Evolutionary conservation across 805 yeast genomes (phyloP).

Genomic region (Grigorovia humatica): DNA sequence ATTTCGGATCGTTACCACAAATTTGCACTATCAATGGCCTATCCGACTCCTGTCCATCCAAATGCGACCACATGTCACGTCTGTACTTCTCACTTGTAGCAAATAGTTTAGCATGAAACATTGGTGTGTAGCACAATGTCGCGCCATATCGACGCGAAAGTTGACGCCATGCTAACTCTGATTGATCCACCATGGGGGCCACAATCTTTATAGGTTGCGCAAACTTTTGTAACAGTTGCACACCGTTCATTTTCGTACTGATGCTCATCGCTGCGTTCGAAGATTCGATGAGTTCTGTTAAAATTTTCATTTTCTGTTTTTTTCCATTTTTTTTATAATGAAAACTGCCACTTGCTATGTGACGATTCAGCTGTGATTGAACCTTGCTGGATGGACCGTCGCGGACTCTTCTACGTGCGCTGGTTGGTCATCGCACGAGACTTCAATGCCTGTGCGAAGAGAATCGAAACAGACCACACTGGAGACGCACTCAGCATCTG

Average conservation of each 20-base stretch:
- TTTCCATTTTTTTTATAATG: neutral
- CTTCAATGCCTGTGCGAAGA: slow-evolving; percentile 69
- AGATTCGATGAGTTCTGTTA: neutral
- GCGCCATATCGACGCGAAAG: slow-evolving; percentile 86
- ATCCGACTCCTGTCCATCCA: slow-evolving; percentile 70
- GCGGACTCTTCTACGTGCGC: neutral
- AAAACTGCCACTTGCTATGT: too few species aligned
- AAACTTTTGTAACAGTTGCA: slow-evolving; percentile 56
- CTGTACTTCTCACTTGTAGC: slow-evolving; percentile 79
- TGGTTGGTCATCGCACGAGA: slow-evolving; percentile 38
- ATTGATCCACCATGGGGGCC: slow-evolving; percentile 98
- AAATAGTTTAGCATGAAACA: slow-evolving; percentile 88
- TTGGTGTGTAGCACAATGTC: slow-evolving; percentile 88
- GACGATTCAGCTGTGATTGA: too few species aligned
- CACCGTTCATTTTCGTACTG: slow-evolving; percentile 35
- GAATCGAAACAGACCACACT: slow-evolving; percentile 70
- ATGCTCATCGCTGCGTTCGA: neutral
- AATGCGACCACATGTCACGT: slow-evolving; percentile 54
- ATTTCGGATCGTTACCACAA: slow-evolving; percentile 92
- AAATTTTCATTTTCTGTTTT: neutral
- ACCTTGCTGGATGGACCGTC: too few species aligned
- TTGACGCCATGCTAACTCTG: slow-evolving; percentile 91
- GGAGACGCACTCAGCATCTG: slow-evolving; percentile 74
- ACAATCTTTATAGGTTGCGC: slow-evolving; percentile 76
- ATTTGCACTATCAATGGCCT: slow-evolving; percentile 90